phyloP scores from a whole-genome alignment of 768 basidiomycete species.

The Xanthoconium purpureum region DNA sequence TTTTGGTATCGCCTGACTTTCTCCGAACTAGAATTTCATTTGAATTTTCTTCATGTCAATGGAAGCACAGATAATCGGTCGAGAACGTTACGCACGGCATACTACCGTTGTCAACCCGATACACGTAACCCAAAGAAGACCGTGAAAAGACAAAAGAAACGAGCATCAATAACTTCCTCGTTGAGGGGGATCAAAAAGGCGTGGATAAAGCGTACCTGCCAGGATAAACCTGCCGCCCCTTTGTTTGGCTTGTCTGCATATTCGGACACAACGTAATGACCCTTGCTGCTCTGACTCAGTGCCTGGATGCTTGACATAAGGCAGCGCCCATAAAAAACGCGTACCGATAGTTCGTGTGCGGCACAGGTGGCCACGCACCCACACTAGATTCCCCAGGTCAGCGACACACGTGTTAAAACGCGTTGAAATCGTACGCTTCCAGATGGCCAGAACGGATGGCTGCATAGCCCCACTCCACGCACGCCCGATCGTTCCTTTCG shows the following conservation, averaged over 20 bases:
- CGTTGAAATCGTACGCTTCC: conserved; percentile 50
- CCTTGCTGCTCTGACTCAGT: conserved; percentile 39
- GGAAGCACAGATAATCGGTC: not conserved
- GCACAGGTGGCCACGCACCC: conserved; percentile 74
- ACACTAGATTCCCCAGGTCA: conserved; percentile 37
- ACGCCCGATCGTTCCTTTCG: conserved; percentile 65
- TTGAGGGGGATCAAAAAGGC: not conserved
- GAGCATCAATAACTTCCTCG: conserved; percentile 16
- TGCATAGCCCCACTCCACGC: conserved; percentile 81
- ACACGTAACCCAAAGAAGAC: not conserved
- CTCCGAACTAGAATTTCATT: conserved; percentile 58
- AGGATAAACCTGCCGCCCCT: conserved; percentile 60
- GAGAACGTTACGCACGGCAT: conserved; percentile 49
- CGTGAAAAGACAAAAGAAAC: not conserved
- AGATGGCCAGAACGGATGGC: conserved; percentile 72
- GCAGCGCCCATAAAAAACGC: conserved; percentile 9
- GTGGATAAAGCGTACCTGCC: conserved; percentile 55
- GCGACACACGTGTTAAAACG: not conserved
- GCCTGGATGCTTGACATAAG: not conserved
- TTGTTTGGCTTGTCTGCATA: conserved; percentile 66
- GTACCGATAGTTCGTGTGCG: conserved; percentile 75
- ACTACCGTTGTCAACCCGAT: conserved; percentile 38
- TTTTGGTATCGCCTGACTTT: conserved; percentile 68
- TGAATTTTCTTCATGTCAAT: conserved; percentile 4
- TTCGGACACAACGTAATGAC: conserved; percentile 73